A percentile compares a stretch with the other conserved stretches of the same genome.
These are phyloP conservation scores for Phytopythium mirpurense DNA, from an alignment of 352 stramenopile genomes.

Conservation along the genomic window DNA sequence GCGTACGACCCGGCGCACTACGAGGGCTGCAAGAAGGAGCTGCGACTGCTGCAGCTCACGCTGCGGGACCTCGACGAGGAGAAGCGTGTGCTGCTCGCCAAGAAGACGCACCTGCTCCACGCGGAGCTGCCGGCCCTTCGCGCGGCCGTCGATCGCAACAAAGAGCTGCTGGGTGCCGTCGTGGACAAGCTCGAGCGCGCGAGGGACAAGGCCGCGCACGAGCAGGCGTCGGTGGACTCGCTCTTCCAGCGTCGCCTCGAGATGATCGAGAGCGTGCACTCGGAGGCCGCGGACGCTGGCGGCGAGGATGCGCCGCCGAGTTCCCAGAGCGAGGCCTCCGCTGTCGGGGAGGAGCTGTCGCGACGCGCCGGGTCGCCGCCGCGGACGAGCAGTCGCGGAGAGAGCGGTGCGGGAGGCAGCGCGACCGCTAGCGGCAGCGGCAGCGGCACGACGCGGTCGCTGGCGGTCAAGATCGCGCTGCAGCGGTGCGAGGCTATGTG, in stretches of 20 bases:
- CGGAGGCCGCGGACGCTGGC: not conserved
- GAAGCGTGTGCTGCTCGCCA: conserved; percentile 54
- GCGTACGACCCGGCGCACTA: conserved; percentile 55
- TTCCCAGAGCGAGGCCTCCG: conserved; percentile 6
- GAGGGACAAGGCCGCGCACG: conserved; percentile 55
- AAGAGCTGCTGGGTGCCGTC: conserved; percentile 54
- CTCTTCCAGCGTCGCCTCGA: conserved; percentile 64
- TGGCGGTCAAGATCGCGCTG: conserved; percentile 65
- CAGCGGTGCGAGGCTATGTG: conserved; percentile 82
- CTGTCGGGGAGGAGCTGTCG: conserved; percentile 15
- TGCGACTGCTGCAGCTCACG: conserved; percentile 64
- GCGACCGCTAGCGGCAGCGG: not conserved
- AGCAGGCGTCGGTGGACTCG: conserved; percentile 61
- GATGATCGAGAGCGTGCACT: conserved; percentile 66
- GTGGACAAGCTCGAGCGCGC: conserved; percentile 62
- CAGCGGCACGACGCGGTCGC: conserved; percentile 39
- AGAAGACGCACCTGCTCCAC: conserved; percentile 56
- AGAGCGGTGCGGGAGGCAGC: not conserved
- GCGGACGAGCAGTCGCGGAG: not conserved
- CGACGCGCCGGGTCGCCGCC: not conserved
- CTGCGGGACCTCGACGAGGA: conserved; percentile 64
- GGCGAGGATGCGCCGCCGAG: conserved; percentile 7
- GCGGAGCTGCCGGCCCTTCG: conserved; percentile 53
- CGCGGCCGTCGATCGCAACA: conserved; percentile 49
- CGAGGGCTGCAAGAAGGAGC: conserved; percentile 58